Evolutionary conservation across 495 filamentous ascomycete species (phyloP).

Genomic region (Clohesyomyces aquaticus): DNA sequence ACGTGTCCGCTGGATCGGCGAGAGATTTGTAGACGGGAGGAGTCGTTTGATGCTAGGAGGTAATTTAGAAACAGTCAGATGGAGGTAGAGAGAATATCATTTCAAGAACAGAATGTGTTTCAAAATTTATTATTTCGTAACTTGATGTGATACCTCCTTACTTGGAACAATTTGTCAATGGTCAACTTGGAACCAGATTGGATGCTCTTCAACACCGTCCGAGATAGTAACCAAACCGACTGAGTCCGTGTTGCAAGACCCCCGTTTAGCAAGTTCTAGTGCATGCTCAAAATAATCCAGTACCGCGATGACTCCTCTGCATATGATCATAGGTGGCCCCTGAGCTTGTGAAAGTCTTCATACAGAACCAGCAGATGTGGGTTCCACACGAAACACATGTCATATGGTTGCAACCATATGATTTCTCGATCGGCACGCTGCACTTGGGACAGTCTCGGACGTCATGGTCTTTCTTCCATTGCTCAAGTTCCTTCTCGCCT

Average conservation of each 20-base stretch:
- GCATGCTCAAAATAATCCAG: not conserved
- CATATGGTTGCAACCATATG: slow-evolving; percentile 40
- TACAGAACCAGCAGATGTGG: slow-evolving; percentile 42
- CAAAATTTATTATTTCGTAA: too few species aligned
- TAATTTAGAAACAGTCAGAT: not conserved
- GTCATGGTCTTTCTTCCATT: slow-evolving; percentile 33
- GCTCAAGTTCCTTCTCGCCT: slow-evolving; percentile 19
- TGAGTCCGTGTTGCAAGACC: not conserved
- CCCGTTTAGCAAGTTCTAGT: not conserved
- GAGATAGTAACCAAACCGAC: not conserved
- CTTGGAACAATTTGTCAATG: too few species aligned
- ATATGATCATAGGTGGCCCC: slow-evolving; percentile 31
- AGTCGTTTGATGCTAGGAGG: not conserved
- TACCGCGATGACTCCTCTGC: slow-evolving; percentile 15
- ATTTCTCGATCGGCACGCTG: slow-evolving; percentile 31
- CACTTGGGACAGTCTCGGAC: slow-evolving; percentile 37
- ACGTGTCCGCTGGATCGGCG: not conserved
- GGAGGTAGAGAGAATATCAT: not conserved
- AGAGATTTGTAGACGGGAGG: not conserved
- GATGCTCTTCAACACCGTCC: not conserved
- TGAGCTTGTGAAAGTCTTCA: slow-evolving; percentile 25
- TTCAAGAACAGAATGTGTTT: too few species aligned
- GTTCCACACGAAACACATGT: slow-evolving; percentile 27
- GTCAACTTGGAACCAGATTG: too few species aligned
- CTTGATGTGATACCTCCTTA: too few species aligned